Base-by-base conservation (phyloP, 441 rosid species). In the Gossypium davidsonii region DNA sequence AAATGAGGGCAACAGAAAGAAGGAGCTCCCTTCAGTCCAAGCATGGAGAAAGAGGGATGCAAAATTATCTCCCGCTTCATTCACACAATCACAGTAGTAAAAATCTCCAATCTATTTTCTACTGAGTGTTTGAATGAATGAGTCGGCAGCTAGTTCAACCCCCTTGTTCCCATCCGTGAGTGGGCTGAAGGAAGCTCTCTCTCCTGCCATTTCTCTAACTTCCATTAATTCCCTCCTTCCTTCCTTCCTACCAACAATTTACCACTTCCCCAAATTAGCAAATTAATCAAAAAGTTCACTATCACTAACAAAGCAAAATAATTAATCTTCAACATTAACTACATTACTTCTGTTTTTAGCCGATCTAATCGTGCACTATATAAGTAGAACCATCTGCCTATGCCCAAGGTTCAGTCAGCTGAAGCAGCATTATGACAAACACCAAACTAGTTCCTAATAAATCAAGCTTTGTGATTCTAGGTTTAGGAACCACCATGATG, bases 1-100 rank as follows among this genome's bases (percentile, higher is more conserved):
- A 61, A 34, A 76, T 71, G 78, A 74, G 75, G 71, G 60, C 1
- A 65, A 26, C 15, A 56, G 77, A 83, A 76, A 66, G 89, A 85
- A 87, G 94, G 97, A 91, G 94, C 91, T 89, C 92, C 97, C 97
- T 91, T 91, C 94, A 91, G 97, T 91, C 97, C 97, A 91, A 91
- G 83, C 92, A 86, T 77, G 81, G 91, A 87, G 80, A 79, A 80
- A 80, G 87, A 81, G 85, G 76, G 84, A 83, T 78, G 86, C 75
- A 88, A 80, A 88, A 80, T 66, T 79, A 86, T 87, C 97, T 91
- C 93, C 97, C 95, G 93, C 94, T 83, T 90, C 96, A 92, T 90
- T 90, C 97, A 92, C 83, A 79, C 96, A 90, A 82, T 71, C 97
- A 88, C 89, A 76, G 83, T 74, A 85, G 89, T 72, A 70, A 74